These are phyloP conservation scores for Oemleria cerasiformis DNA, from an alignment of 306 rosid species.

Conservation along the genomic window DNA sequence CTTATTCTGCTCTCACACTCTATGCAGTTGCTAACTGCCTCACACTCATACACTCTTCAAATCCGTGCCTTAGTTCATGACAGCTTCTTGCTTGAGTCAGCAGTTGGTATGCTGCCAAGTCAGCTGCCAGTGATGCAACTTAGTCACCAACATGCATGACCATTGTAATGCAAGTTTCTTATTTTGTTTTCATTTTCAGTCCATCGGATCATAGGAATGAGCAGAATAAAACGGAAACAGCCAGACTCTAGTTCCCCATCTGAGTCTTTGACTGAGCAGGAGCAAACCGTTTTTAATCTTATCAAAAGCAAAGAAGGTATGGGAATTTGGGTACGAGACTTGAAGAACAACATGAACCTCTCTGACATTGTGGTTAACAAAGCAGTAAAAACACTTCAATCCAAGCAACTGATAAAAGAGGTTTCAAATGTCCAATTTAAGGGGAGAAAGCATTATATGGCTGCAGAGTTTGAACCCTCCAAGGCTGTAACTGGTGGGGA, in stretches of 20 bases:
- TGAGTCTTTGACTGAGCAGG: constrained; percentile 42
- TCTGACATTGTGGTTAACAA: constrained; percentile 38
- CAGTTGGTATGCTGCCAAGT: too few relatives aligned
- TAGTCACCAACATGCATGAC: too few relatives aligned
- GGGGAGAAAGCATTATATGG: constrained; percentile 69
- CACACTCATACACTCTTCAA: too few relatives aligned
- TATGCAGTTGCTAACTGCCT: too few relatives aligned
- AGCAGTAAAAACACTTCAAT: constrained; percentile 45
- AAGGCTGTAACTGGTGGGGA: constrained; percentile 66
- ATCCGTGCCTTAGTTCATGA: too few relatives aligned
- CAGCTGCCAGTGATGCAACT: too few relatives aligned
- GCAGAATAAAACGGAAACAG: constrained; percentile 54
- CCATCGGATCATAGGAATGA: constrained; percentile 46
- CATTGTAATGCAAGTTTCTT: too few relatives aligned
- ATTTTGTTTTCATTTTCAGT: not conserved
- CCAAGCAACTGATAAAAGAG: constrained; percentile 59
- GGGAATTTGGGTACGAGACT: constrained; percentile 62
- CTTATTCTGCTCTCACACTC: too few relatives aligned
- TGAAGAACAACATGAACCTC: constrained; percentile 50
- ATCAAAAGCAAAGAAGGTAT: constrained; percentile 48
- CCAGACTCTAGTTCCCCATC: constrained; percentile 31
- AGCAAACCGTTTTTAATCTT: constrained; percentile 41
- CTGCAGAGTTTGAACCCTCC: constrained; percentile 64
- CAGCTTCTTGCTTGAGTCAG: too few relatives aligned
- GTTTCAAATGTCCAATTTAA: constrained; percentile 60